Evolutionary conservation across 768 basidiomycete genomes (phyloP).

Genomic region (Butyriboletus loyo): DNA sequence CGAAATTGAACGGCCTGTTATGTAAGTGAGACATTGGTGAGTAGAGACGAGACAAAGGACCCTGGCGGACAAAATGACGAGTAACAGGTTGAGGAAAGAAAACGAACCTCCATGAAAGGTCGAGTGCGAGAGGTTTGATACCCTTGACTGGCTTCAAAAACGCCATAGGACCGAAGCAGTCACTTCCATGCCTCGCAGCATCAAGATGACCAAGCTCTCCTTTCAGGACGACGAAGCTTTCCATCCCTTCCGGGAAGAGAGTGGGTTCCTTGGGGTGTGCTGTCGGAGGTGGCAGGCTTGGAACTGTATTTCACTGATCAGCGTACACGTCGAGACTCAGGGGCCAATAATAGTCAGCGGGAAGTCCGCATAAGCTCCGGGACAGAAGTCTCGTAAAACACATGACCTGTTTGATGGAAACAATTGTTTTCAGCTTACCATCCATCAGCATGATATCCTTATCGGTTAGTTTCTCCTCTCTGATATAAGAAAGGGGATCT

Average conservation of each 20-base stretch:
- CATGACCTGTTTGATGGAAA: slow-evolving; percentile 11
- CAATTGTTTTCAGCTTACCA: slow-evolving; percentile 37
- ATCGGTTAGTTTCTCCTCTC: slow-evolving; percentile 56
- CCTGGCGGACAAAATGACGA: neutral
- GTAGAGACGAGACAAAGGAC: neutral
- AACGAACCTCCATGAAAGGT: slow-evolving; percentile 67
- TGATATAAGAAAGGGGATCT: slow-evolving; percentile 37
- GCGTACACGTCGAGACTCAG: slow-evolving; percentile 12
- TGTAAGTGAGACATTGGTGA: slow-evolving; percentile 1
- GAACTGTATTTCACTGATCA: slow-evolving; percentile 45
- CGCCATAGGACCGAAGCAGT: neutral
- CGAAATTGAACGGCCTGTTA: slow-evolving; percentile 48
- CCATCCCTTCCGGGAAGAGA: slow-evolving; percentile 33
- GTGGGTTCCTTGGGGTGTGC: slow-evolving; percentile 34
- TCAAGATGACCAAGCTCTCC: slow-evolving; percentile 5
- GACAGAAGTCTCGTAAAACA: slow-evolving; percentile 8
- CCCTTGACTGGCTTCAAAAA: slow-evolving; percentile 57
- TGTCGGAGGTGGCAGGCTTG: slow-evolving; percentile 52
- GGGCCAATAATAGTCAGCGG: slow-evolving; percentile 17
- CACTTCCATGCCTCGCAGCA: neutral
- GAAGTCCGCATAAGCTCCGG: slow-evolving; percentile 25
- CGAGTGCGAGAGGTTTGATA: slow-evolving; percentile 52
- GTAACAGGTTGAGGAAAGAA: neutral
- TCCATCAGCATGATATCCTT: slow-evolving; percentile 53
- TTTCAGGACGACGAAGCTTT: slow-evolving; percentile 25